A percentile compares a stretch with the other conserved stretches of the same genome.
These are phyloP conservation scores for Sesbania bispinosa DNA, from an alignment of 306 rosid genomes.

Conservation along the genomic window DNA sequence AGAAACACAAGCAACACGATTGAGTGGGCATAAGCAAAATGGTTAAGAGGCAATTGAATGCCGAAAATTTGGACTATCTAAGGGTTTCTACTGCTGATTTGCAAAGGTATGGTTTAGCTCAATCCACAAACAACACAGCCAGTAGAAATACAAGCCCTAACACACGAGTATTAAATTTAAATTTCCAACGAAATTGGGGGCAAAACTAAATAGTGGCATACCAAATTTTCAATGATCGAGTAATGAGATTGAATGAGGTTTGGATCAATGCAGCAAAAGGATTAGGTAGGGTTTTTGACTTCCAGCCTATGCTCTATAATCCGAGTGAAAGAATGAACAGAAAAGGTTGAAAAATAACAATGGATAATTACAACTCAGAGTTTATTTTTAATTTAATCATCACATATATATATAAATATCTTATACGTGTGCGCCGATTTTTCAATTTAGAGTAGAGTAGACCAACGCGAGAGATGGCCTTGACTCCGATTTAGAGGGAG, in stretches of 20 bases:
- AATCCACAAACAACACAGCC: neutral
- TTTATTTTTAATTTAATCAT: too few relatives aligned
- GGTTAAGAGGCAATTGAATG: neutral
- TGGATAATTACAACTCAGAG: too few relatives aligned
- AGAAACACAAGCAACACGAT: neutral
- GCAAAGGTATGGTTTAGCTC: neutral
- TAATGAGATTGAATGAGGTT: neutral
- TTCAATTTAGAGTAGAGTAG: too few relatives aligned
- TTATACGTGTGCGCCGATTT: too few relatives aligned
- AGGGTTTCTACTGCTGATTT: neutral
- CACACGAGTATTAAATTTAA: too few relatives aligned
- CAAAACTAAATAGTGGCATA: too few relatives aligned
- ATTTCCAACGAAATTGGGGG: too few relatives aligned
- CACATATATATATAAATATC: too few relatives aligned
- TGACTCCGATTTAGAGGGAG: too few relatives aligned
- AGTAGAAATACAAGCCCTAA: too few relatives aligned
- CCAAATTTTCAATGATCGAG: neutral
- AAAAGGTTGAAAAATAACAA: too few relatives aligned
- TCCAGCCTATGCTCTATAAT: neutral
- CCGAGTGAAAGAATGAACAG: neutral
- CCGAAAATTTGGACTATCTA: neutral
- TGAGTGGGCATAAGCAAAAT: neutral
- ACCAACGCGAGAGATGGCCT: too few relatives aligned
- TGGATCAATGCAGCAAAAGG: neutral
- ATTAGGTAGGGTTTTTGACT: neutral